A percentile compares a stretch with the other conserved stretches of the same genome.
Evolutionary conservation across 2,329 filamentous ascomycete species (phyloP).

Genomic region (Alternaria solani): DNA sequence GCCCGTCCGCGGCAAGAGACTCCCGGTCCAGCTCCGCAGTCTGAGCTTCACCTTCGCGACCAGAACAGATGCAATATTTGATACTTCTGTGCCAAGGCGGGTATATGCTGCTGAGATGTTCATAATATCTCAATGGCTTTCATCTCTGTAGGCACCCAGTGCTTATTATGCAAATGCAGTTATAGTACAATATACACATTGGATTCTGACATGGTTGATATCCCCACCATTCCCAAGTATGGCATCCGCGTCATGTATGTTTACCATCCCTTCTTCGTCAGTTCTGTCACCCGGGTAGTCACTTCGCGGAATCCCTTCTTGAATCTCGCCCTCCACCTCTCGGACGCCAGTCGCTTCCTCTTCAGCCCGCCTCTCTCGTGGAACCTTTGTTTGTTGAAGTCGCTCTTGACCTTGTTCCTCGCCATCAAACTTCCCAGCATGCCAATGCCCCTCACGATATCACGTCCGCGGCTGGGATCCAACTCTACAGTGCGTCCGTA

Average conservation of each 20-base stretch:
- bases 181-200: slow-evolving; percentile 9
- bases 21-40: slow-evolving; percentile 14
- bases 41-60: not conserved
- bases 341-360: slow-evolving; percentile 75
- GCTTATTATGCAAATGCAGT: slow-evolving; percentile 6
- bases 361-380: slow-evolving; percentile 80
- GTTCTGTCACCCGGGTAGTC: slow-evolving; percentile 69
- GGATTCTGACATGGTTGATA: not conserved
- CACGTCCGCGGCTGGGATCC: slow-evolving; percentile 45
- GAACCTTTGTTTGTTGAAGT: slow-evolving; percentile 68
- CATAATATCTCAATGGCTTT: not conserved
- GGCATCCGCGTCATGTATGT: not conserved
- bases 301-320: slow-evolving; percentile 72
- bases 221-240: not conserved
- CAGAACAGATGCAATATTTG: not conserved
- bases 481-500: slow-evolving; percentile 54
- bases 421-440: slow-evolving; percentile 53
- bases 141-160: not conserved
- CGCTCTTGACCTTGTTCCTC: slow-evolving; percentile 66
- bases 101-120: not conserved
- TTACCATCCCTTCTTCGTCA: slow-evolving; percentile 83
- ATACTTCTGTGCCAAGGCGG: not conserved
- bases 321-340: slow-evolving; percentile 75
- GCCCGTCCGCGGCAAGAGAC: slow-evolving; percentile 7
- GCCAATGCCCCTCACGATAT: slow-evolving; percentile 59